A percentile compares a stretch with the other conserved stretches of the same genome.
These are phyloP conservation scores for Ophiosphaerella herpotricha DNA, from an alignment of 2,329 filamentous ascomycete genomes.

Conservation along the genomic window DNA sequence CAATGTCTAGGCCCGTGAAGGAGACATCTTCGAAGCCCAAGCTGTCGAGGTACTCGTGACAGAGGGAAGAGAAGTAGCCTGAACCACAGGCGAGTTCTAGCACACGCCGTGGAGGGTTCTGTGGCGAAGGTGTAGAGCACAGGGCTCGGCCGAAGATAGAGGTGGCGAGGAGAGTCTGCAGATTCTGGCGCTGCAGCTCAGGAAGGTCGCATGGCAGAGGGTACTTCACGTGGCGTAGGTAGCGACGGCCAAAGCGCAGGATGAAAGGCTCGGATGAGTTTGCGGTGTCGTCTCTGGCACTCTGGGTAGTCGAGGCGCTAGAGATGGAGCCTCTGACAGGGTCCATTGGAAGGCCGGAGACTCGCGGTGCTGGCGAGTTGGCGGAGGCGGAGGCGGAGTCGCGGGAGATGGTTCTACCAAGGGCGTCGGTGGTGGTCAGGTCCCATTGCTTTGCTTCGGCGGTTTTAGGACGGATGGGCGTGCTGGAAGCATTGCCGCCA, in stretches of 20 bases:
- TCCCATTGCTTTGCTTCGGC: constrained; percentile 45
- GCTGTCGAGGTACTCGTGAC: constrained; percentile 76
- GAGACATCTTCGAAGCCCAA: constrained; percentile 70
- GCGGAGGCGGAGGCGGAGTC: constrained; percentile 26
- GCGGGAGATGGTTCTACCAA: constrained; percentile 42
- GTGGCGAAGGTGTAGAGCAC: constrained; percentile 69
- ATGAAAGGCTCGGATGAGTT: constrained; percentile 57
- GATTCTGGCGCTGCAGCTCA: constrained; percentile 84
- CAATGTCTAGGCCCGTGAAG: constrained; percentile 83
- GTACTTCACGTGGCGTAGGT: constrained; percentile 78
- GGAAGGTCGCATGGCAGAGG: constrained; percentile 86
- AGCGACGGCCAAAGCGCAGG: constrained; percentile 78
- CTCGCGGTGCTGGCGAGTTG: constrained; percentile 16
- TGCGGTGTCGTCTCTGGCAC: constrained; percentile 29
- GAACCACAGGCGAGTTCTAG: constrained; percentile 87
- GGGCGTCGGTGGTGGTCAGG: constrained; percentile 40
- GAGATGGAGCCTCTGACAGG: constrained; percentile 45
- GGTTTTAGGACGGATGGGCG: constrained; percentile 36
- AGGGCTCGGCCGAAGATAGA: constrained; percentile 81
- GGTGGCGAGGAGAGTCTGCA: constrained; percentile 80
- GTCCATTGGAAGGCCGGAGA: constrained; percentile 39
- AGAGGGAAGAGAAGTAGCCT: constrained; percentile 87
- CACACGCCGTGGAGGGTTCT: constrained; percentile 70
- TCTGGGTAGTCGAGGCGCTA: constrained; percentile 41
- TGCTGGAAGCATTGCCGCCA: constrained; percentile 30